Conservation (phyloP, 2,329 filamentous ascomycete genomes). For the Exserohilum turcica region DNA sequence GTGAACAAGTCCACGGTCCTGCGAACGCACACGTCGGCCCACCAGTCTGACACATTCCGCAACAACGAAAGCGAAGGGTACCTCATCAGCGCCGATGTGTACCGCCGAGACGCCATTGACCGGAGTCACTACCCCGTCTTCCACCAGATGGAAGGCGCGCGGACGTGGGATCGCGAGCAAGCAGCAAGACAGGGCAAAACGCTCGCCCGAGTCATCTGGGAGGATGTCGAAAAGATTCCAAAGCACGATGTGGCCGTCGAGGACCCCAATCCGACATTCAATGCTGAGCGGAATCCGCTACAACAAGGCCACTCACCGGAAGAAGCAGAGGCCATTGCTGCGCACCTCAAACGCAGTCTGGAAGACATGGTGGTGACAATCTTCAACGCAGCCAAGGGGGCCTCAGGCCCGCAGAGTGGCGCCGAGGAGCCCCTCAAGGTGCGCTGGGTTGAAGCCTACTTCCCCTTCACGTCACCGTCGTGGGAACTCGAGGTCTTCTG, state of each 20-base stretch:
- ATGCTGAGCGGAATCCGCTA: slow-evolving; percentile 80
- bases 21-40: slow-evolving; percentile 91
- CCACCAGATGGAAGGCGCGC: slow-evolving; percentile 97
- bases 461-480: slow-evolving; percentile 93
- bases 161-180: slow-evolving; percentile 78
- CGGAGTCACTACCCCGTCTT: slow-evolving; percentile 95
- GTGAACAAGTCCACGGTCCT: slow-evolving; percentile 82
- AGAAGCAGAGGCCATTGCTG: slow-evolving; percentile 81
- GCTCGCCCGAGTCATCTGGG: slow-evolving; percentile 68
- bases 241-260: slow-evolving; percentile 77
- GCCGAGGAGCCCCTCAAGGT: slow-evolving; percentile 73
- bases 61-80: slow-evolving; percentile 76
- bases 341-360: slow-evolving; percentile 85
- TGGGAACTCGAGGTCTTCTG: slow-evolving; percentile 98
- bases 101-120: slow-evolving; percentile 92
- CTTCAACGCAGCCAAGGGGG: slow-evolving; percentile 76
- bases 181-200: slow-evolving; percentile 52
- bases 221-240: slow-evolving; percentile 73
- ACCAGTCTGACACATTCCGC: slow-evolving; percentile 83
- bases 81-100: slow-evolving; percentile 92
- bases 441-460: slow-evolving; percentile 96
- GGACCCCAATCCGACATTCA: slow-evolving; percentile 78
- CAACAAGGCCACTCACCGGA: slow-evolving; percentile 75
- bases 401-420: slow-evolving; percentile 50
- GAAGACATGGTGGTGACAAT: slow-evolving; percentile 90